Evolutionary conservation across 2,329 filamentous ascomycete genomes (phyloP).

Genomic region (Chaetomiaceae sp.): DNA sequence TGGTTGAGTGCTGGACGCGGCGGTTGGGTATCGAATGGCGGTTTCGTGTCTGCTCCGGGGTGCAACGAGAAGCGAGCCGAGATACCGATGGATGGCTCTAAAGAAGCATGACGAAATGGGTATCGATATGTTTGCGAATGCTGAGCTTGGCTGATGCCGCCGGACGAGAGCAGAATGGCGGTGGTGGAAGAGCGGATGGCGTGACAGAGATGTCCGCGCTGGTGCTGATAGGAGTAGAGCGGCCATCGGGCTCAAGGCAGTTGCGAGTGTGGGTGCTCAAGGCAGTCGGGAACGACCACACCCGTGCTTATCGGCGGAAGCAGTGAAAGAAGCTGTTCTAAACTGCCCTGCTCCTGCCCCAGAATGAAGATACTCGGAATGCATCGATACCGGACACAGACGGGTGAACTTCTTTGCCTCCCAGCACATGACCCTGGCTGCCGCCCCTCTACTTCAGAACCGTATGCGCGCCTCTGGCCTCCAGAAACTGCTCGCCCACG

Average conservation of each 20-base stretch:
- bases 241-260: neutral
- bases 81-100: neutral
- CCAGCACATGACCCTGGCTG: no score
- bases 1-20: neutral
- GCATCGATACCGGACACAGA: neutral
- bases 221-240: no score
- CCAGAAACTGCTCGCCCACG: constrained; percentile 81
- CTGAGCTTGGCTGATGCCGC: neutral
- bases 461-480: constrained; percentile 86
- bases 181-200: constrained; percentile 44
- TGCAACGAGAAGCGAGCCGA: neutral
- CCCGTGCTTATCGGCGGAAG: no score
- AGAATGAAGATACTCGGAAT: no score
- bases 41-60: neutral
- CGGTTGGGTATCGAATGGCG: neutral
- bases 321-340: no score
- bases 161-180: neutral
- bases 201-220: constrained; percentile 56
- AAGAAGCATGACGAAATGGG: neutral
- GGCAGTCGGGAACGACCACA: no score
- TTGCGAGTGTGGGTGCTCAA: neutral
- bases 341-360: no score
- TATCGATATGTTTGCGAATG: neutral
- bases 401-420: neutral
- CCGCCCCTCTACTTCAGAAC: constrained; percentile 68